These are phyloP conservation scores for Elaphomyces granulatus DNA, from an alignment of 495 filamentous ascomycete genomes.

Conservation along the genomic window DNA sequence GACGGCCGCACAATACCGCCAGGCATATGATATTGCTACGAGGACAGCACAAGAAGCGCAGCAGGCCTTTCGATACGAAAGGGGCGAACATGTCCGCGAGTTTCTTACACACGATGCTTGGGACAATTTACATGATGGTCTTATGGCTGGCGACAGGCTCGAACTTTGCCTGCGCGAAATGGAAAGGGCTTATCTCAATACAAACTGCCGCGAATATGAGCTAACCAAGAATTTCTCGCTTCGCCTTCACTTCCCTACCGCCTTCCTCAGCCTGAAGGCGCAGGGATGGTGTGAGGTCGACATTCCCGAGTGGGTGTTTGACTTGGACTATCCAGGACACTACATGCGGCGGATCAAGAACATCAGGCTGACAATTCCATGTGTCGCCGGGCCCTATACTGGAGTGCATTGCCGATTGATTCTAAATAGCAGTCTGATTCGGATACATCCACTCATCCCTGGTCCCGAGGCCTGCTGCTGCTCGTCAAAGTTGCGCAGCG, in stretches of 20 bases:
- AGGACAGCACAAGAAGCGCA: too few relatives aligned
- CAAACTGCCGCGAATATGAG: slow-evolving; percentile 19
- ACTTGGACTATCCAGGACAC: slow-evolving; percentile 32
- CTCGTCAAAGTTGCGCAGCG: slow-evolving; percentile 7
- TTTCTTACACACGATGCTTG: too few relatives aligned
- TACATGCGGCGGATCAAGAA: slow-evolving; percentile 22
- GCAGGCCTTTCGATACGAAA: too few relatives aligned
- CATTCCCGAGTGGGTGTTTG: slow-evolving; percentile 23
- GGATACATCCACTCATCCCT: background rate
- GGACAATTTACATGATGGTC: slow-evolving; percentile 15
- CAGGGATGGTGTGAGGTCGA: slow-evolving; percentile 10
- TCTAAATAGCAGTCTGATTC: slow-evolving; percentile 2
- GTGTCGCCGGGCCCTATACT: slow-evolving; percentile 15
- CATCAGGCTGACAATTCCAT: slow-evolving; percentile 13
- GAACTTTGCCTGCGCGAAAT: slow-evolving; percentile 12
- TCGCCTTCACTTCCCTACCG: slow-evolving; percentile 13
- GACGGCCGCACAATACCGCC: too few relatives aligned
- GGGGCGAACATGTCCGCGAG: too few relatives aligned
- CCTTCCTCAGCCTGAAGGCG: slow-evolving; percentile 13
- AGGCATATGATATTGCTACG: too few relatives aligned
- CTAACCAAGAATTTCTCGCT: slow-evolving; percentile 22
- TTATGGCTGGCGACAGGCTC: slow-evolving; percentile 16
- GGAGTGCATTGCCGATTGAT: slow-evolving; percentile 16
- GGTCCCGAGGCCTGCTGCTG: background rate
- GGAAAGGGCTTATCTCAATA: slow-evolving; percentile 13